These are phyloP conservation scores for Teunomyces kruisii DNA, from an alignment of 805 yeast genomes.

Conservation along the genomic window DNA sequence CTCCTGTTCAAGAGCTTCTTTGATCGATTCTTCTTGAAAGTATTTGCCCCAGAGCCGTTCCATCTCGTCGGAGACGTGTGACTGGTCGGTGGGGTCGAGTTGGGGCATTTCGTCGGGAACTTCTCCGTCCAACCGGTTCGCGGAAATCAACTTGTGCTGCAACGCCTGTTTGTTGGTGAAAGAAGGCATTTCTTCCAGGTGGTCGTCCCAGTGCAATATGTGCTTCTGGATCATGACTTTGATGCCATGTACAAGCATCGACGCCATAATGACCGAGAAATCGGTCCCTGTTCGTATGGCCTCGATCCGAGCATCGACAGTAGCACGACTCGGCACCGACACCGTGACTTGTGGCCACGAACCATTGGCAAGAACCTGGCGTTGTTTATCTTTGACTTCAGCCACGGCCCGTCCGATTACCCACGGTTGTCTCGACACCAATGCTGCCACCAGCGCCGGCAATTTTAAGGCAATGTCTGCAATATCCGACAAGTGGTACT, in stretches of 20 bases:
- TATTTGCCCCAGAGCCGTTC: background rate
- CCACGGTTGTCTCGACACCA: constrained; percentile 5
- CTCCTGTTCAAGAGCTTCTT: background rate
- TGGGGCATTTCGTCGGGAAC: background rate
- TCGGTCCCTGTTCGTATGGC: background rate
- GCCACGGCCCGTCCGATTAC: constrained; percentile 2
- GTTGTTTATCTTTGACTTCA: background rate
- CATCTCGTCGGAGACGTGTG: background rate
- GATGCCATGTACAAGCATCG: background rate
- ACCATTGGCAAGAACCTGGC: background rate
- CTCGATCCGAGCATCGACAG: background rate
- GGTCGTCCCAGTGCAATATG: background rate
- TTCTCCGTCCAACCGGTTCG: background rate
- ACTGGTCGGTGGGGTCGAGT: background rate
- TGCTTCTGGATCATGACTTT: background rate
- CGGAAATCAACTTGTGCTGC: background rate
- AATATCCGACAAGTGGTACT: constrained; percentile 6
- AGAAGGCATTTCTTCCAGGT: background rate
- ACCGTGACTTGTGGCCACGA: background rate
- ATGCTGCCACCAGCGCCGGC: background rate
- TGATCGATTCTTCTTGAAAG: background rate
- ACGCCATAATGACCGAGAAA: background rate
- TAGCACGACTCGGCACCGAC: background rate
- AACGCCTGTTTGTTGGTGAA: background rate
- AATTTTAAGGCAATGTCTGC: constrained; percentile 7